Evolutionary conservation across 2,329 filamentous ascomycete species (phyloP), one percentile per base, ranked within the genome.

Genomic region (Pyricularia pennisetigena): DNA sequence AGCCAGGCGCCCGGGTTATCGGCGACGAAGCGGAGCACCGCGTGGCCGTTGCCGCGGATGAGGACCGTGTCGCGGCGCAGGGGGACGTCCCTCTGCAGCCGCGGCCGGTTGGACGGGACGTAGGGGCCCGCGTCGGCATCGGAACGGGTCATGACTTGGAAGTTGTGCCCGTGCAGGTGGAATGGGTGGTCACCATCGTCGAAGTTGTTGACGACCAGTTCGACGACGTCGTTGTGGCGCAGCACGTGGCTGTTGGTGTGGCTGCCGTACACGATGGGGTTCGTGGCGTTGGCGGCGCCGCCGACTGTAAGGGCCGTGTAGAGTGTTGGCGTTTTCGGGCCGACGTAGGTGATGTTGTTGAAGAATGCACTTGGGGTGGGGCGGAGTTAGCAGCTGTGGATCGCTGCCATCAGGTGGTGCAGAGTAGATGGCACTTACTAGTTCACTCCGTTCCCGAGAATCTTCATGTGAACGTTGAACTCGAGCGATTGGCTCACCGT

Each of bases 321-420:
- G 0, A 97, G 82, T 0, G 89, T 89, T 0, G 93, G 93, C 0
- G 95, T 92, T 74, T 91, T 91, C 63, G 90, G 92, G 0, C 79
- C 69, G 6, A 85, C 83, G 75, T 94, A 97, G 28, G 90, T 93
- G 70, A 92, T 85, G 76, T 91, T 88, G 80, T 94, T 94, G 80
- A 91, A 87, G 77, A 89, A 89, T 69, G 87, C 88, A 67, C 82
- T 72, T 14, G n/a, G 23, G 1, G 12, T 29, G 5, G 16, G 5
- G 16, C 26, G 69, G 73, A 61, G 41, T 49, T 9, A 49, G 41
- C 7, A n/a, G 29, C 6, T 20, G 32, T n/a, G 10, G 1, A 49
- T 49, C n/a, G 41, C 20, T 20, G 41, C 6, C 16, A 6, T 49
- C 20, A n/a, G 41, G 41, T 16, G 14, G 20, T n/a, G 6, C 2